Evolutionary conservation across 371 early-diverging fungal species (phyloP).

Genomic region (Rhizomucor pusillus): DNA sequence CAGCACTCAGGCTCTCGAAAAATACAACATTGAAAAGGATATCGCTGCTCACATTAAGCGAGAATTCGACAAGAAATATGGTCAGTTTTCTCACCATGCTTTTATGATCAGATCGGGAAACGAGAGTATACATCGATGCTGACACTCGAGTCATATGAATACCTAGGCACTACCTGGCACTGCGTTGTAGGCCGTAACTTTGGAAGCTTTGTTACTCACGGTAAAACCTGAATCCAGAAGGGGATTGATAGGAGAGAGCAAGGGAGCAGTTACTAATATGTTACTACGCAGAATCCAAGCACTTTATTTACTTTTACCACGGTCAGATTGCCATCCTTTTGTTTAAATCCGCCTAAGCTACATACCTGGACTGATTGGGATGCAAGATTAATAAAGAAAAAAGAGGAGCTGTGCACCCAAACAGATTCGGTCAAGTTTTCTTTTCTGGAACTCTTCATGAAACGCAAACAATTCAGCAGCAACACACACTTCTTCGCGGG

Average conservation of each 20-base stretch:
- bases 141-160: neutral
- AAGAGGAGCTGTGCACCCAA: neutral
- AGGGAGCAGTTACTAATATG: neutral
- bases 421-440: neutral
- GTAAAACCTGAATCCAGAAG: slow-evolving; percentile 41
- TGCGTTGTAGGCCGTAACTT: slow-evolving; percentile 97
- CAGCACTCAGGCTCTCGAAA: slow-evolving; percentile 89
- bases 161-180: slow-evolving; percentile 90
- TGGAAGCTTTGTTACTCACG: slow-evolving; percentile 97
- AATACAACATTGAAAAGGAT: slow-evolving; percentile 95
- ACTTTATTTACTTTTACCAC: slow-evolving; percentile 97
- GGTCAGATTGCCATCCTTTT: slow-evolving; percentile 94
- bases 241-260: neutral
- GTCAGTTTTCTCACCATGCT: slow-evolving; percentile 16
- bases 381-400: neutral
- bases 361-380: neutral
- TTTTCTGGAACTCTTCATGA: neutral
- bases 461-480: neutral
- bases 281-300: slow-evolving; percentile 71
- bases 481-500: neutral
- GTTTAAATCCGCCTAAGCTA: slow-evolving; percentile 85
- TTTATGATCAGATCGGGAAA: neutral
- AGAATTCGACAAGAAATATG: slow-evolving; percentile 97
- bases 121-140: no score
- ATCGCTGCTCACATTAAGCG: slow-evolving; percentile 97